Evolutionary conservation across 2,329 filamentous ascomycete species (phyloP), one percentile per base, ranked within the genome.

Genomic region (Coleophoma crateriformis): DNA sequence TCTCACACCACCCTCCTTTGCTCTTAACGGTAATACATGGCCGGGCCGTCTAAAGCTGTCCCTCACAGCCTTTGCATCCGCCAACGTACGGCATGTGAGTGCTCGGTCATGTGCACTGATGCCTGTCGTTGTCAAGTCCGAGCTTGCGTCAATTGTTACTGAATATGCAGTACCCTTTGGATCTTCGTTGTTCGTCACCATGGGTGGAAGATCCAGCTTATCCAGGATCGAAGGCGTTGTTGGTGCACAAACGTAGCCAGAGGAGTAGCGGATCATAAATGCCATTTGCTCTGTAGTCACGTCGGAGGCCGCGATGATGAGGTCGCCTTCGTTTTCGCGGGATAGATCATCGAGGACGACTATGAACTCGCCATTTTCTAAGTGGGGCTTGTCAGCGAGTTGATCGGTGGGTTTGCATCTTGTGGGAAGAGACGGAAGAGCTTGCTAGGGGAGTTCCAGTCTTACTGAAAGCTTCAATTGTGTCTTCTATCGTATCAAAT

Each of bases 321-420:
- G 82, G 73, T 99, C 94, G 69, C 91, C 94, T 78, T 99, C 94
- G 69, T 99, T 99, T 71, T 99, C 94, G 69, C 94, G 91, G 54
- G 85, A 82, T 56, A 90, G 84, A 59, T 89, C 88, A 75, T 99
- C 94, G 64, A 99, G 88, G 35, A 96, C 92, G 54, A 99, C 84
- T 67, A 99, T 86, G 78, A 97, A 97, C 66, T 97, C 85, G 69
- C 90, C 90, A 69, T 84, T 81, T 63, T 77, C 85, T 88, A 44
- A 27, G 33, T 39, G 37, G 32, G 45, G 47, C 43, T 47, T 33
- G 37, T 57, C 42, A 57, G 56, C 49, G 33, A 15, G 45, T 33
- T 38, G 13, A 39, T 22, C 41, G 40, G 20, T 15, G 11, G 12
- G 14, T 20, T 19, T 37, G 35, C 35, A 2, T 27, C 27, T 10